Base-by-base conservation (phyloP, 2,329 filamentous ascomycete genomes). In the Apiospora marii region DNA sequence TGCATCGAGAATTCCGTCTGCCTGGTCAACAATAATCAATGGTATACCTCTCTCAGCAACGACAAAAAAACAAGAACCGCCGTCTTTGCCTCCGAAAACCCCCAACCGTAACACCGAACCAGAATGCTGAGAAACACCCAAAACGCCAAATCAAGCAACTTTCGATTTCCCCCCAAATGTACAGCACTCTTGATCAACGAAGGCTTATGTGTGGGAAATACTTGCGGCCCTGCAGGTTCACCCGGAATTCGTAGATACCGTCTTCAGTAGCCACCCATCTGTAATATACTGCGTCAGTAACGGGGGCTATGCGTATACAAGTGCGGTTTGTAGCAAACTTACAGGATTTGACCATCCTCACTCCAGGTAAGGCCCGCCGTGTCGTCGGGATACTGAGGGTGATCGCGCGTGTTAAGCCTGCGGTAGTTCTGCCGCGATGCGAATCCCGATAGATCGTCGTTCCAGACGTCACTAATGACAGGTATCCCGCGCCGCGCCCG, bases 201-300 rank as follows among this genome's bases (percentile, higher is more conserved):
- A 89, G 82, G 61, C 84, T 84, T 74, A 90, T 82, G 74, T 87
- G 88, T 2, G 90, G 88, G 74, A 86, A 88, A 44, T 87, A 83
- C 80, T 90, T 93, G 73, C 93, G 86, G 72, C 84, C 86, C 68
- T 88, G 85, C 24, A 91, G 77, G 79, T 94, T 91, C 75, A 95
- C 87, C 46, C 87, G 88, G 77, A 94, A 90, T 82, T 95, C 92
- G 78, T 94, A 94, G 71, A 95, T 92, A 72, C 93, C 93, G 76
- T 93, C 91, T 79, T 94, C 91, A 46, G 90, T 88, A 27, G 88
- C 91, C 53, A 92, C 84, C 76, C 88, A 92, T 71, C 90, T 92
- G 70, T 4, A n/a, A 24, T 6, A 16, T 3, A 3, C 22, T 34
- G 44, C 0, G 24, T 48, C 19, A 68, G 67, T 30, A 14, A 68